Conservation (phyloP, 2,329 filamentous ascomycete genomes). For the Neonectria sp. region DNA sequence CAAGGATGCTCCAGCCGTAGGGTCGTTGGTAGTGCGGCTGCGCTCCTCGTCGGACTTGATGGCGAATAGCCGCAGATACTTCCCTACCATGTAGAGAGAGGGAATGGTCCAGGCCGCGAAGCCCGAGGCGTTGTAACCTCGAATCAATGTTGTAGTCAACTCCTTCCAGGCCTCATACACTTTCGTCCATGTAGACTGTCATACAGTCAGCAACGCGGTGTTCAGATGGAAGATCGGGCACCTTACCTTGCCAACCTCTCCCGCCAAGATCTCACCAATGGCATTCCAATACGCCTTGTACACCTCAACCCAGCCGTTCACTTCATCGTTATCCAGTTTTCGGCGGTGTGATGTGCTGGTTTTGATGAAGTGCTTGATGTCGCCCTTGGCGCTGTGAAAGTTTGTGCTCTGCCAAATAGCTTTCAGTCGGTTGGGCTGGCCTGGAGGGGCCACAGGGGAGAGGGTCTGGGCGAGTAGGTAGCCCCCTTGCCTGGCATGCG, state of each 20-base stretch:
- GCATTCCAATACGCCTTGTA: conserved; percentile 90
- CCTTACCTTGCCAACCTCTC: conserved; percentile 56
- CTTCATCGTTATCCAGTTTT: conserved; percentile 76
- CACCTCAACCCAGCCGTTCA: conserved; percentile 88
- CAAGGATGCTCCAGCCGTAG: conserved; percentile 57
- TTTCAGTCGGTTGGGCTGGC: conserved; percentile 76
- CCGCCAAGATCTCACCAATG: conserved; percentile 78
- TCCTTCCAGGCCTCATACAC: conserved; percentile 94
- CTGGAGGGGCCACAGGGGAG: conserved; percentile 75
- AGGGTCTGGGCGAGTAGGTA: conserved; percentile 82
- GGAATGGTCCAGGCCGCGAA: conserved; percentile 95
- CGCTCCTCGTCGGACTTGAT: conserved; percentile 88
- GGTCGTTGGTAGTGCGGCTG: conserved; percentile 54
- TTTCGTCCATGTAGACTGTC: conserved; percentile 78
- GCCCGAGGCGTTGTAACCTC: conserved; percentile 82
- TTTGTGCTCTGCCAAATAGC: conserved; percentile 82
- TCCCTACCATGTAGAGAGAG: conserved; percentile 88
- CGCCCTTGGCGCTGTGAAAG: conserved; percentile 73
- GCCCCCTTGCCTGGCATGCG: conserved; percentile 76
- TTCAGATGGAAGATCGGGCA: background rate
- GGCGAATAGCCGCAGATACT: conserved; percentile 88
- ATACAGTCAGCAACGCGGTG: conserved; percentile 32
- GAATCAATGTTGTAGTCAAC: conserved; percentile 80
- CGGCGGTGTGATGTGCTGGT: conserved; percentile 70
- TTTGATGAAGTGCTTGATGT: conserved; percentile 81